Base-by-base conservation (phyloP, 495 filamentous ascomycete genomes). In the Corynascus novoguineensis region DNA sequence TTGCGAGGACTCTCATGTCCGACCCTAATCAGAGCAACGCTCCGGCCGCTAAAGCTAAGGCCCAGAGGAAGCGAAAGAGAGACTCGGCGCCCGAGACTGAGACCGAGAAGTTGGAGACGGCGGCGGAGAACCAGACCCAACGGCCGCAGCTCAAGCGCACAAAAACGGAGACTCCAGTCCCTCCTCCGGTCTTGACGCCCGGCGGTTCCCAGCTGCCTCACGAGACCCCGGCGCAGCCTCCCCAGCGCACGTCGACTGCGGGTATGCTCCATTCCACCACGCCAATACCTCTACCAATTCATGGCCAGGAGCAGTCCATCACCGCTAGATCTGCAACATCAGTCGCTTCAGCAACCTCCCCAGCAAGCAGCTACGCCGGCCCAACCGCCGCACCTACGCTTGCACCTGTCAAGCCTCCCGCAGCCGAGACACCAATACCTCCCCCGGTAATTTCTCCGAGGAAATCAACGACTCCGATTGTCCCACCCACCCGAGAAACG, bases 111-210 rank as follows among this genome's bases (percentile, higher is more conserved):
- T 60, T 70, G n/a, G 73, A 72, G 49, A 63, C 59, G 15, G 27
- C 59, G 25, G 63, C 76, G 55, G 65, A 41, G 34, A 4, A 10
- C 15, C 44, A 59, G 7, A 34, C 65, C 7, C 57, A 65, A 19
- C 64, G 60, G 44, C 73, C 73, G 11, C 74, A 68, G 46, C 24
- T 70, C 34, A 86, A 86, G 71, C 78, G 80, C 27, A 81, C 72
- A 52, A 85, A 83, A 61, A 82, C 74, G 7, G 82, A 79, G 67
- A 80, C 74, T 21, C 78, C 73, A 34, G 76, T 78, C 28, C 78
- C 75, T 45, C 72, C 69, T 57, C 78, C 75, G 29, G 67, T 76
- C 27, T 62, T 74, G 19, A 68, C 69, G 27, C 59, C 66, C 15
- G 50, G 59, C 21, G 37, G 44, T 21, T 59, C 65, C 1, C 58